These are phyloP conservation scores for Candida andamanensis DNA, from an alignment of 805 yeast genomes.

Conservation along the genomic window DNA sequence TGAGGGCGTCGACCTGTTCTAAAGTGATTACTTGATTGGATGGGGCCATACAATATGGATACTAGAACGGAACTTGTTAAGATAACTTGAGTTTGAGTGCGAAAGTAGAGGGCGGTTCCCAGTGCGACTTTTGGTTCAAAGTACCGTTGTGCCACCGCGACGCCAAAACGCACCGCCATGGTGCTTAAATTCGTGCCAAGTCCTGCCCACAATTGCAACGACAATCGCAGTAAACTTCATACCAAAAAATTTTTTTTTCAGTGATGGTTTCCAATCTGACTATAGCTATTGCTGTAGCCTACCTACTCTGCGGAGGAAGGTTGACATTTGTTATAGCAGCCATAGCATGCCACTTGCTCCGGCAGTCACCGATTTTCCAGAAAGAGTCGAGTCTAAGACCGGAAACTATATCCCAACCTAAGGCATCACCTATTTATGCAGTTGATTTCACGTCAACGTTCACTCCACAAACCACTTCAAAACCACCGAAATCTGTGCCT, in stretches of 20 bases:
- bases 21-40: constrained; percentile 9
- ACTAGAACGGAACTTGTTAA: no score
- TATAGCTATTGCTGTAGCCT: constrained; percentile 13
- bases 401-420: constrained; percentile 1
- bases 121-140: no score
- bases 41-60: no score
- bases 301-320: constrained; percentile 40
- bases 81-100: no score
- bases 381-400: background rate
- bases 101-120: no score
- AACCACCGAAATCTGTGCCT: constrained; percentile 12
- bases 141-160: background rate
- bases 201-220: no score
- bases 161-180: no score
- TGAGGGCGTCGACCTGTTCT: constrained; percentile 9
- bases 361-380: no score
- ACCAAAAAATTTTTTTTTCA: constrained; percentile 11
- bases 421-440: constrained; percentile 33
- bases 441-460: constrained; percentile 39
- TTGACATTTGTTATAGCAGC: constrained; percentile 25
- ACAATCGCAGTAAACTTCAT: no score
- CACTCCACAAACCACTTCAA: constrained; percentile 19
- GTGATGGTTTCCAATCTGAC: constrained; percentile 9
- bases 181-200: no score
- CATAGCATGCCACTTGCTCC: constrained; percentile 1